These are phyloP conservation scores for Saccharum spontaneum DNA, from an alignment of 176 grass and related monocot species.

Conservation along the genomic window DNA sequence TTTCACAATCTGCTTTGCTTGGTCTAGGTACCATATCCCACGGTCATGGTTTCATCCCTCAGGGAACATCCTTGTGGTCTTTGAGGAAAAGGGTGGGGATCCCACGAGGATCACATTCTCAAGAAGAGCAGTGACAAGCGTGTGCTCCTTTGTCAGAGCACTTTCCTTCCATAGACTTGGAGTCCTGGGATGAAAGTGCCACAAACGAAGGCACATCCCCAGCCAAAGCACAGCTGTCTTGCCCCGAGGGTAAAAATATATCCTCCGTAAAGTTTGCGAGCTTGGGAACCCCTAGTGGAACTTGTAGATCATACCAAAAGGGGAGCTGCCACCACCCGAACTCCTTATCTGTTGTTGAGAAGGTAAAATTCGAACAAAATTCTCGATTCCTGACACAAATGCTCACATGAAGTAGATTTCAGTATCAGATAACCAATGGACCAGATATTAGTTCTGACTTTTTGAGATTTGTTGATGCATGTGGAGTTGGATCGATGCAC, in stretches of 20 bases:
- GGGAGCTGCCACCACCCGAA: slow-evolving; percentile 70
- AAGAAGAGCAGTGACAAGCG: slow-evolving; percentile 47
- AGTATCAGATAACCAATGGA: neutral
- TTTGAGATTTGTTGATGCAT: slow-evolving; percentile 30
- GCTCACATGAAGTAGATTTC: slow-evolving; percentile 11
- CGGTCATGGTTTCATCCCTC: slow-evolving; percentile 86
- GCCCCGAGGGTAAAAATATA: slow-evolving; percentile 67
- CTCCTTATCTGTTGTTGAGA: slow-evolving; percentile 64
- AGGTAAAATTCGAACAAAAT: slow-evolving; percentile 50
- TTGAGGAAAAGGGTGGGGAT: slow-evolving; percentile 90
- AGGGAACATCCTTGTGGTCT: slow-evolving; percentile 82
- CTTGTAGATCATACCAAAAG: slow-evolving; percentile 62
- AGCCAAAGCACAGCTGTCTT: slow-evolving; percentile 53
- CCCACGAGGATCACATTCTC: slow-evolving; percentile 81
- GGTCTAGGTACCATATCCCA: slow-evolving; percentile 87
- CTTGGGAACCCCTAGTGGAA: slow-evolving; percentile 81
- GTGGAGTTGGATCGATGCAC: slow-evolving; percentile 46
- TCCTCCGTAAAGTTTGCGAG: slow-evolving; percentile 74
- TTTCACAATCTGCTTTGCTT: slow-evolving; percentile 35
- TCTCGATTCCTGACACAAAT: slow-evolving; percentile 20
- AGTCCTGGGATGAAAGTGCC: slow-evolving; percentile 47
- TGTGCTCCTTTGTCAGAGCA: slow-evolving; percentile 77
- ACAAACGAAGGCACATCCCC: neutral
- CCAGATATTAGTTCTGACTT: slow-evolving; percentile 28
- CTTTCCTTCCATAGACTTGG: slow-evolving; percentile 54